phyloP scores from a whole-genome alignment of 208 protist genomes.

The Crithidia fasciculata region DNA sequence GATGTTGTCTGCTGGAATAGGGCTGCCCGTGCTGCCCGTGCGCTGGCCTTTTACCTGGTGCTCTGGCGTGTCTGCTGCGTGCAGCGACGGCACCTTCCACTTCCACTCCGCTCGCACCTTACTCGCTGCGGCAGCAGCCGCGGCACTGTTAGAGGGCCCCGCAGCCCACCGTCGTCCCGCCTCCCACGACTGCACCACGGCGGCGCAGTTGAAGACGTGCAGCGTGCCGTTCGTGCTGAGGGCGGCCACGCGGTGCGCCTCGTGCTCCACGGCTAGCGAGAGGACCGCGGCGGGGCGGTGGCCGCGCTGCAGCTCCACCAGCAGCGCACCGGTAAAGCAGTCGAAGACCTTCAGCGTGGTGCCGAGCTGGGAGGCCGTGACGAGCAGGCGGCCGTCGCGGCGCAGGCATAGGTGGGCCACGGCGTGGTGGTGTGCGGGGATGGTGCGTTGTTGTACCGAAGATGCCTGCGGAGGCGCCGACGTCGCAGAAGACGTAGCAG shows the following conservation, averaged over 20 bases:
- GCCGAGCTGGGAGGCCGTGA: slow-evolving; percentile 64
- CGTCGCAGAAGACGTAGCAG: background rate
- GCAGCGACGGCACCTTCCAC: slow-evolving; percentile 18
- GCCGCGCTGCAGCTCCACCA: slow-evolving; percentile 55
- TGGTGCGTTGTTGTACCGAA: slow-evolving; percentile 24
- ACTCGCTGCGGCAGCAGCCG: background rate
- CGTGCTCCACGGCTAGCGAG: slow-evolving; percentile 49
- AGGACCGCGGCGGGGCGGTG: slow-evolving; percentile 45
- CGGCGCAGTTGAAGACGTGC: slow-evolving; percentile 58
- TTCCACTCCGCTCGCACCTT: slow-evolving; percentile 27
- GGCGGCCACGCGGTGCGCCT: slow-evolving; percentile 43
- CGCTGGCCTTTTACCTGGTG: too few species aligned
- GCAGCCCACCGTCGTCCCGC: background rate
- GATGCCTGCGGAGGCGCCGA: background rate
- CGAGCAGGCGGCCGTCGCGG: slow-evolving; percentile 44
- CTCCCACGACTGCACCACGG: slow-evolving; percentile 30
- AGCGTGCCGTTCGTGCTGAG: slow-evolving; percentile 66
- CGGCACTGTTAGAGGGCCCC: background rate
- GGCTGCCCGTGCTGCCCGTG: background rate
- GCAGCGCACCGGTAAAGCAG: slow-evolving; percentile 29
- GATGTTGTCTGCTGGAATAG: background rate
- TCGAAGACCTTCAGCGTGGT: slow-evolving; percentile 78
- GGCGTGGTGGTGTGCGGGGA: slow-evolving; percentile 42
- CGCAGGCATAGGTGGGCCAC: slow-evolving; percentile 39
- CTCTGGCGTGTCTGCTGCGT: background rate